These are phyloP conservation scores for Solanum dulcamara DNA, from an alignment of 257 asterid genomes.

Conservation along the genomic window DNA sequence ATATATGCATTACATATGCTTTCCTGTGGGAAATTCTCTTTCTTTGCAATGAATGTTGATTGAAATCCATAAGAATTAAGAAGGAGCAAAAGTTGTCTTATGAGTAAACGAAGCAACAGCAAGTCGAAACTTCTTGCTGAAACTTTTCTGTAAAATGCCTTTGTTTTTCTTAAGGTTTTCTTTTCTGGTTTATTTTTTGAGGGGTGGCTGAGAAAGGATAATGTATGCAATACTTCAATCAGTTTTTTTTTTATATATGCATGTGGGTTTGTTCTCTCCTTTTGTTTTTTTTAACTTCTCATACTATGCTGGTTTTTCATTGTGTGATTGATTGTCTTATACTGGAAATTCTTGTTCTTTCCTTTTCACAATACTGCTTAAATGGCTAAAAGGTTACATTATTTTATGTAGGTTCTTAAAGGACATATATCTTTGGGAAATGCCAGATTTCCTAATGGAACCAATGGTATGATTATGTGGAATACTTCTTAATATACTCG, in stretches of 20 bases:
- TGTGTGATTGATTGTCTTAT: not conserved
- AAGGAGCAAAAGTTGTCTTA: not conserved
- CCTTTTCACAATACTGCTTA: not conserved
- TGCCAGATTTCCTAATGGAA: conserved; percentile 91
- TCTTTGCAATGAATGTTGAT: not conserved
- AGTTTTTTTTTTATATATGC: not conserved
- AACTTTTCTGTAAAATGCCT: not conserved
- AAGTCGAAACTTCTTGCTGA: too few relatives aligned
- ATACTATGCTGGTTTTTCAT: not conserved
- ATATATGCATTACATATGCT: not conserved
- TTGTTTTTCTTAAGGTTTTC: not conserved
- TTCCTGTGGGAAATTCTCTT: not conserved
- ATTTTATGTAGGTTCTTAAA: conserved; percentile 69
- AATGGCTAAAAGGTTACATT: not conserved
- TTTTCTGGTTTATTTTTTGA: not conserved
- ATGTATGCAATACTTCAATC: not conserved
- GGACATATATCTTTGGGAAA: conserved; percentile 86
- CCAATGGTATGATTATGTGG: conserved; percentile 50
- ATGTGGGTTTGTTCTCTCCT: not conserved
- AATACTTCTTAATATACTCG: too few relatives aligned
- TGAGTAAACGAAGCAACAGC: not conserved
- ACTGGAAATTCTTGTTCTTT: not conserved
- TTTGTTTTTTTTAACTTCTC: not conserved
- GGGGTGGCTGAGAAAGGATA: not conserved
- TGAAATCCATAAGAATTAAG: not conserved